These are phyloP conservation scores for Panicum virgatum DNA, from an alignment of 202 grass and related monocot genomes.

Conservation along the genomic window DNA sequence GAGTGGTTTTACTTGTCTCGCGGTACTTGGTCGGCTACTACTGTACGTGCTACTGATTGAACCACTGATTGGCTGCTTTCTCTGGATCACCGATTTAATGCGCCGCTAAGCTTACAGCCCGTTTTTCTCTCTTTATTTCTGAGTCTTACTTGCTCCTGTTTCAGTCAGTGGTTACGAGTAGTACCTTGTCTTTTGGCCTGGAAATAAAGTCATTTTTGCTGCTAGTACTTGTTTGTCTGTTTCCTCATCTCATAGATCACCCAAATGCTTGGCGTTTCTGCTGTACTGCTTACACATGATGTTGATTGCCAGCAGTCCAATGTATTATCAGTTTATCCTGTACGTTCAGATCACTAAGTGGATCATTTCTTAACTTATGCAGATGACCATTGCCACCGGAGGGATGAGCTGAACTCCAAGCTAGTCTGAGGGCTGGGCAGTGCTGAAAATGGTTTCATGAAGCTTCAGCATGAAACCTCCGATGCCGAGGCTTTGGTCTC, in stretches of 20 bases:
- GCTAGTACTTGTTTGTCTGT: slow-evolving; percentile 14
- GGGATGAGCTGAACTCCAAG: slow-evolving; percentile 34
- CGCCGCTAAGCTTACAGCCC: slow-evolving; percentile 22
- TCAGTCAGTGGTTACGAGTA: slow-evolving; percentile 13
- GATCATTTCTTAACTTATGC: slow-evolving; percentile 35
- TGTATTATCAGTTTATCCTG: background rate
- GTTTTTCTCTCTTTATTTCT: background rate
- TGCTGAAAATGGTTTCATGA: slow-evolving; percentile 91
- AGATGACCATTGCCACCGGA: slow-evolving; percentile 23
- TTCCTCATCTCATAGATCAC: background rate
- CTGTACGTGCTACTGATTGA: slow-evolving; percentile 1
- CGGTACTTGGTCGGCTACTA: slow-evolving; percentile 12
- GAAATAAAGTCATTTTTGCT: slow-evolving; percentile 13
- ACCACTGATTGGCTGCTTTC: slow-evolving; percentile 22
- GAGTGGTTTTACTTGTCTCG: slow-evolving; percentile 1
- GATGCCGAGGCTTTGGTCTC: slow-evolving; percentile 68
- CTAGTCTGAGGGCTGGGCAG: slow-evolving; percentile 43
- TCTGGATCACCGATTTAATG: slow-evolving; percentile 13
- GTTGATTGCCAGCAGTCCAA: background rate
- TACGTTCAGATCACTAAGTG: slow-evolving; percentile 2
- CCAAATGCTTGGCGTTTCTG: background rate
- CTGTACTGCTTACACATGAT: background rate
- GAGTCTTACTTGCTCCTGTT: slow-evolving; percentile 6
- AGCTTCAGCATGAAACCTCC: slow-evolving; percentile 93
- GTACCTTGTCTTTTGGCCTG: slow-evolving; percentile 19